Base-by-base conservation (phyloP, 768 basidiomycete genomes). In the Rhodosporidiobolus odoratus region DNA sequence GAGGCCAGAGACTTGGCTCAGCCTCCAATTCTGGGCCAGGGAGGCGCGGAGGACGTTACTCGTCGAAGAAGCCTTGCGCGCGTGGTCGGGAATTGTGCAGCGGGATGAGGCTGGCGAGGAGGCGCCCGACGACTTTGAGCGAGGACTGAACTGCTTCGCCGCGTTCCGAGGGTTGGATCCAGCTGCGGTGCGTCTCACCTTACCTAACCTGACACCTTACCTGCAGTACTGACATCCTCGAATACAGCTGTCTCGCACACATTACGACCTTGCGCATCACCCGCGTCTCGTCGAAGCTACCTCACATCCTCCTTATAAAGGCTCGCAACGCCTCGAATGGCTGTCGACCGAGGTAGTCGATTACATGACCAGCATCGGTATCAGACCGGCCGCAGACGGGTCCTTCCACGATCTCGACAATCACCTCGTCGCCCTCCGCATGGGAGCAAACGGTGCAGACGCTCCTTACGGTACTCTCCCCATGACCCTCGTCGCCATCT, bases 401-500 rank as follows among this genome's bases (percentile, higher is more conserved):
- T 17, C 32, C 4, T 73, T 66, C 38, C 72, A 73, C 38, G 35
- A 66, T 34, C 56, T 73, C 47, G 56, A 61, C 30, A 69, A 69
- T 50, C 68, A 73, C 61, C 66, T 48, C 58, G 65, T 69, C 72
- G 58, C 66, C 4, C 48, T 21, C 1, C 10, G 1, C 2, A 13
- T 9, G 21, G 37, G 21, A 8, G 23, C 21, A 17, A 48, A 35
- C n/a, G 23, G 8, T 2, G 19, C 47, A 5, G 61, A 59, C 40
- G 30, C n/a, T n/a, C n/a, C n/a, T n/a, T n/a, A 45, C 32, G 72
- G 72, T 2, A 63, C 65, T 16, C 65, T 73, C 3, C 72, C 72
- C 0, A 69, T 73, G 68, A 66, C 72, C 25, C 61, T 73, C 41
- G 72, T 73, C 61, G 37, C 60, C 35, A 64, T 73, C 65, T 73